phyloP scores from a whole-genome alignment of 2,329 filamentous ascomycete genomes.

The Rhynchosporium agropyri region DNA sequence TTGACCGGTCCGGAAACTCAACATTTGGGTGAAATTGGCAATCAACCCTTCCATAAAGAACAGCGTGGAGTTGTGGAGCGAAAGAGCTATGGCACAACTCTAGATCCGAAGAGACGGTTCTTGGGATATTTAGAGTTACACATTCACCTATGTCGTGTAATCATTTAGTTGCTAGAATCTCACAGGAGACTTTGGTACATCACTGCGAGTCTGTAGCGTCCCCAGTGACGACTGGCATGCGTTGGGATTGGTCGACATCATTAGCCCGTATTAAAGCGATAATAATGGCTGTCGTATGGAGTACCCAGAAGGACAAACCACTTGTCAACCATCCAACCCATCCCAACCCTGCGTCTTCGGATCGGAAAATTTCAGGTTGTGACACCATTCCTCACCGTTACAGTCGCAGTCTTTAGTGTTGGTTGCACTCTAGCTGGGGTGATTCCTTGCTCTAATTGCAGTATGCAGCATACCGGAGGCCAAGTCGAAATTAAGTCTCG shows the following conservation, averaged over 20 bases:
- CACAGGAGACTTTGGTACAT: slow-evolving; percentile 4
- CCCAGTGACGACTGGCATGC: background rate
- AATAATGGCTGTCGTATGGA: background rate
- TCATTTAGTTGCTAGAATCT: background rate
- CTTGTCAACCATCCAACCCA: background rate
- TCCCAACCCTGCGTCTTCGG: background rate
- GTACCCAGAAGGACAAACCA: background rate
- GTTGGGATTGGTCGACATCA: background rate
- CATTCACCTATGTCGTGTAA: background rate
- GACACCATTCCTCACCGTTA: too few relatives aligned
- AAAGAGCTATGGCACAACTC: background rate
- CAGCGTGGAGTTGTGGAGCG: background rate
- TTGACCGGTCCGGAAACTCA: background rate
- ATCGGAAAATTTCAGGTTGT: background rate
- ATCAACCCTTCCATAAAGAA: background rate
- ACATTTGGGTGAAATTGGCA: background rate
- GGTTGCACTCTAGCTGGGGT: background rate
- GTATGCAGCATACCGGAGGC: background rate
- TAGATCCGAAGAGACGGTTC: slow-evolving; percentile 4
- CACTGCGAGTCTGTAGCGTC: background rate
- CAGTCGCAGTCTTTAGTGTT: background rate
- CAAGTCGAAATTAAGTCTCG: background rate
- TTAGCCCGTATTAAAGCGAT: background rate
- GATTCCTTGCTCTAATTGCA: background rate
- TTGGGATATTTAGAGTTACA: slow-evolving; percentile 8